Conservation (phyloP, 2,329 filamentous ascomycete genomes). For the Eurotiales sp. region DNA sequence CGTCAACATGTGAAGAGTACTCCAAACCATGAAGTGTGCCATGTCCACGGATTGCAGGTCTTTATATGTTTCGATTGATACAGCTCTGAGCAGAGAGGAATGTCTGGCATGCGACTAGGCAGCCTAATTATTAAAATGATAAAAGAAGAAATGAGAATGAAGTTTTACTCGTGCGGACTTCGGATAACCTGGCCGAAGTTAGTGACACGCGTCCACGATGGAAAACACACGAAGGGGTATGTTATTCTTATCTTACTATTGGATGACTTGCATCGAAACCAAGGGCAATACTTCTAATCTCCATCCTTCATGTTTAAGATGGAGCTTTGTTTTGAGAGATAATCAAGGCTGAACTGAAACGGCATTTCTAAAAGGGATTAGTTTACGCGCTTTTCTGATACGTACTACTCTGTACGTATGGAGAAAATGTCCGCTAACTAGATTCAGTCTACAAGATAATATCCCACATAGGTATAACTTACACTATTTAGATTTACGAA, state of each 20-base stretch:
- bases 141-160: not conserved
- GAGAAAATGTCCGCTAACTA: not conserved
- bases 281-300: not conserved
- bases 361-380: not conserved
- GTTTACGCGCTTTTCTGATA: conserved; percentile 5
- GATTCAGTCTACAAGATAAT: not conserved
- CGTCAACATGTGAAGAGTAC: not conserved
- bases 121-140: not conserved
- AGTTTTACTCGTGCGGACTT: not conserved
- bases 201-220: not conserved
- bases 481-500: not conserved
- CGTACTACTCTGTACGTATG: not conserved
- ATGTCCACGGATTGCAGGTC: not conserved
- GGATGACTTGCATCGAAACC: not conserved
- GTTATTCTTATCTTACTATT: not conserved
- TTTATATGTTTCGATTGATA: not conserved
- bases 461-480: conserved; percentile 1
- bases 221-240: not conserved
- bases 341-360: no score
- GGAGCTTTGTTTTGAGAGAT: not conserved
- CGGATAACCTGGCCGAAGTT: not conserved
- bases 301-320: not conserved
- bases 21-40: not conserved
- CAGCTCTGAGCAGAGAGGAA: not conserved
- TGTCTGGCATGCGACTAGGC: not conserved